Conservation (phyloP, 768 basidiomycete species). For the Boletales sp. region DNA sequence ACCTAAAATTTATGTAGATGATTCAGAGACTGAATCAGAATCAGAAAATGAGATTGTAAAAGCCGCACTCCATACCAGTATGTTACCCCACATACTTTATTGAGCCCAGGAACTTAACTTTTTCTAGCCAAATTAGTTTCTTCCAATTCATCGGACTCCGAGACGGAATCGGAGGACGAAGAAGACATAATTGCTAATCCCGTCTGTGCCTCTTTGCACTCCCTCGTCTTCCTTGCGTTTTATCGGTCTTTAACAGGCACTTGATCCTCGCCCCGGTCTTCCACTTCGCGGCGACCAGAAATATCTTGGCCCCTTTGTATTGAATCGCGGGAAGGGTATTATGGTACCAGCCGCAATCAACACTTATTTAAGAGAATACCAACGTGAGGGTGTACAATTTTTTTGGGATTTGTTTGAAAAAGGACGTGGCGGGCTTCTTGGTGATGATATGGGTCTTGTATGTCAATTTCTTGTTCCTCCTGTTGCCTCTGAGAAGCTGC, state of each 20-base stretch:
- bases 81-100: constrained; percentile 12
- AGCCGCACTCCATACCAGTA: constrained; percentile 9
- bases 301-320: constrained; percentile 42
- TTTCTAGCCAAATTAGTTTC: constrained; percentile 2
- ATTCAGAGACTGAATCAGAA: constrained; percentile 48
- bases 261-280: constrained; percentile 54
- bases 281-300: constrained; percentile 43
- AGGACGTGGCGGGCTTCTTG: constrained; percentile 75
- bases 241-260: constrained; percentile 26
- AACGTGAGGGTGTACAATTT: constrained; percentile 82
- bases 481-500: neutral
- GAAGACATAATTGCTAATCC: constrained; percentile 27
- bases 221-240: neutral
- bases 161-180: constrained; percentile 46
- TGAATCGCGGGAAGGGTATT: constrained; percentile 45
- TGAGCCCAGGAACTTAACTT: neutral
- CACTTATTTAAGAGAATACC: constrained; percentile 85
- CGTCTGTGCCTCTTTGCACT: constrained; percentile 17
- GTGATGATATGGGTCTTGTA: constrained; percentile 94
- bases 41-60: constrained; percentile 27
- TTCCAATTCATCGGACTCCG: constrained; percentile 25
- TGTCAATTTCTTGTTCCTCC: constrained; percentile 7
- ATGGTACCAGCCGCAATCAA: constrained; percentile 72
- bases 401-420: constrained; percentile 70
- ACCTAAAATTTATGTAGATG: constrained; percentile 17